These are phyloP conservation scores for Schwanniomyces vanrijiae DNA, from an alignment of 805 yeast species.

Conservation along the genomic window DNA sequence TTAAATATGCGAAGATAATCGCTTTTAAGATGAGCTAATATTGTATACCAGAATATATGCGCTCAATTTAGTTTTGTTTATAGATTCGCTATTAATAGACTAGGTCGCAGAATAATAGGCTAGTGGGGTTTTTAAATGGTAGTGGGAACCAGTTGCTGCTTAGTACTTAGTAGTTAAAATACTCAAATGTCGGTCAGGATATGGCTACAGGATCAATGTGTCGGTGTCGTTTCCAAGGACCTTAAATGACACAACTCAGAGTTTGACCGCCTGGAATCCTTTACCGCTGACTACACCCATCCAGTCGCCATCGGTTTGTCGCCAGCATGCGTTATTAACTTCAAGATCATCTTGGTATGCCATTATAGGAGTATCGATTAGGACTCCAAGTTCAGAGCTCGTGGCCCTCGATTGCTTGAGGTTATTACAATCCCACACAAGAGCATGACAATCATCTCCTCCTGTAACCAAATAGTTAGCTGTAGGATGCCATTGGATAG, in stretches of 20 bases:
- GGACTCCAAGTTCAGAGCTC: conserved; percentile 1
- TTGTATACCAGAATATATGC: neutral
- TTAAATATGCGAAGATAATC: neutral
- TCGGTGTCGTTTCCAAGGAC: too few relatives aligned
- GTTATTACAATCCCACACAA: conserved; percentile 61
- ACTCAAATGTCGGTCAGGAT: too few relatives aligned
- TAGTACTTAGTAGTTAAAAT: neutral
- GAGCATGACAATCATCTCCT: conserved; percentile 71
- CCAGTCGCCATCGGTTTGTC: conserved; percentile 69
- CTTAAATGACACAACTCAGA: neutral
- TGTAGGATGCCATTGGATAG: conserved; percentile 82
- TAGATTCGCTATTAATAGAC: neutral
- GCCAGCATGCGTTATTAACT: conserved; percentile 77
- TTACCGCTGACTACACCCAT: conserved; percentile 72
- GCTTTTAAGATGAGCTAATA: neutral
- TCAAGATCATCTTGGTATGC: conserved; percentile 67
- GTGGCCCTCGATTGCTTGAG: conserved; percentile 12
- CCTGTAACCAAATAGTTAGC: conserved; percentile 63
- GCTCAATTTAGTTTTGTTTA: neutral
- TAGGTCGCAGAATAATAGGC: neutral
- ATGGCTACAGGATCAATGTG: too few relatives aligned
- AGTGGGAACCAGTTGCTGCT: neutral
- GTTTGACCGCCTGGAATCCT: conserved; percentile 62
- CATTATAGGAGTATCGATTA: conserved; percentile 37
- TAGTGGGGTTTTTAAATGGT: neutral